Base-by-base conservation (phyloP, 345 rosid species). In the Eucalyptus paniculata region DNA sequence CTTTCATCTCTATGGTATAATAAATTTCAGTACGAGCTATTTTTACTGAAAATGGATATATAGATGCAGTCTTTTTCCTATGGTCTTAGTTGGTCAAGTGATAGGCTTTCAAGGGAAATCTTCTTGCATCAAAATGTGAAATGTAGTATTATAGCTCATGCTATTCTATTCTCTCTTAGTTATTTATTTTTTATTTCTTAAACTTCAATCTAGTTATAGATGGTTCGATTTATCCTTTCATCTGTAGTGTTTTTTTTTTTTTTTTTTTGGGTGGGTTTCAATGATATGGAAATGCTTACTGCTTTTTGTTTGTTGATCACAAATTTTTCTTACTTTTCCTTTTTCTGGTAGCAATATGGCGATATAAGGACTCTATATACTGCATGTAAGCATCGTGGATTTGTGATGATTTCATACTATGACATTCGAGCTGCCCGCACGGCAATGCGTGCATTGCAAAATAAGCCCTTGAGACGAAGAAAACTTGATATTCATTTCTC, bases 371-470 rank as follows among this genome's bases (percentile, higher is more conserved):
- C 96, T 67, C 92, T 97, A 89, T 97, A 97, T 88, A 96, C 98
- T 88, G 97, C 99, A 86, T 97, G 99, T 94, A 97, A 97, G 92
- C 98, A 97, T 93, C 94, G 99, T 87, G 99, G 99, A 24, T 97
- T 97, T 91, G 98, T 97, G 89, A 97, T 97, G 99, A 96, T 97
- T 93, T 96, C 99, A 45, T 97, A 97, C 90, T 97, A 96, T 90
- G 99, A 97, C 89, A 97, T 97, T 82, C 94, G 99, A 87, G 96
- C 95, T 91, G 98, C 98, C 67, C 98, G 98, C 89, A 94, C 95
- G 37, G 99, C 99, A 67, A 97, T 97, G 99, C 95, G 97, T 89
- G 96, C 97, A 7, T 92, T 97, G 86, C 98, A 97, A 92, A 96
- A 96, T 91, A 97, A 95, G 89, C 97, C 98, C n/a, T 93, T 97